Conservation (phyloP, 2,329 filamentous ascomycete species). For the Pezicula carpinea region DNA sequence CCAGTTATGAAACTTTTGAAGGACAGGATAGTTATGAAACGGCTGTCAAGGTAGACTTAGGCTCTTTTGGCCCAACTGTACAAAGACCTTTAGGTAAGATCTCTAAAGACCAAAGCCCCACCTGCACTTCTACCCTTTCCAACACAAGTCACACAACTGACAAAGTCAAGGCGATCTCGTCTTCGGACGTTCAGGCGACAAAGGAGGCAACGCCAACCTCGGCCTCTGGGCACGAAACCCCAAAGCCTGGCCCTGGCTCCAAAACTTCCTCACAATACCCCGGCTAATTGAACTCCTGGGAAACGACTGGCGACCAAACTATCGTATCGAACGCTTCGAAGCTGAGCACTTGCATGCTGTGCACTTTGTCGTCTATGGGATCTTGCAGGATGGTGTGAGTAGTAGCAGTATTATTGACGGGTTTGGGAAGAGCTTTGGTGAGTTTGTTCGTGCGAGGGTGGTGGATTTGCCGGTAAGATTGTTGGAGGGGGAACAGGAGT, state of each 20-base stretch:
- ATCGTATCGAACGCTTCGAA: not conserved
- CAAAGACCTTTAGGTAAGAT: too few relatives aligned
- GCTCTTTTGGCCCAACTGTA: too few relatives aligned
- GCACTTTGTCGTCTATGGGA: not conserved
- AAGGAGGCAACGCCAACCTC: slow-evolving; percentile 31
- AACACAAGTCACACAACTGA: not conserved
- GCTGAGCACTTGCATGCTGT: not conserved
- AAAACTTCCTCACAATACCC: not conserved
- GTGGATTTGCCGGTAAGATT: slow-evolving; percentile 13
- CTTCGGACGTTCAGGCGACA: slow-evolving; percentile 30
- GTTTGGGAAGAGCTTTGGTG: slow-evolving; percentile 14
- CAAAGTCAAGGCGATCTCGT: slow-evolving; percentile 20
- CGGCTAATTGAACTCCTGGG: not conserved
- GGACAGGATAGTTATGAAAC: too few relatives aligned
- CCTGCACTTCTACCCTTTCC: too few relatives aligned
- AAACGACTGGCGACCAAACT: not conserved
- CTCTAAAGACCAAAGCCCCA: too few relatives aligned
- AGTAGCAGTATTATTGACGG: slow-evolving; percentile 11
- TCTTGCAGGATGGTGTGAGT: slow-evolving; percentile 27
- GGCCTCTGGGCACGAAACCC: slow-evolving; percentile 28
- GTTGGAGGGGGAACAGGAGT: not conserved
- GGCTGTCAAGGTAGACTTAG: too few relatives aligned
- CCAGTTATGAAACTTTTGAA: too few relatives aligned
- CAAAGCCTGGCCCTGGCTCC: slow-evolving; percentile 1
- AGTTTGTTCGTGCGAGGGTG: slow-evolving; percentile 12